A percentile compares a stretch with the other conserved stretches of the same genome.
phyloP scores from a whole-genome alignment of 169 alveolate species.

The Plasmodium fragile region DNA sequence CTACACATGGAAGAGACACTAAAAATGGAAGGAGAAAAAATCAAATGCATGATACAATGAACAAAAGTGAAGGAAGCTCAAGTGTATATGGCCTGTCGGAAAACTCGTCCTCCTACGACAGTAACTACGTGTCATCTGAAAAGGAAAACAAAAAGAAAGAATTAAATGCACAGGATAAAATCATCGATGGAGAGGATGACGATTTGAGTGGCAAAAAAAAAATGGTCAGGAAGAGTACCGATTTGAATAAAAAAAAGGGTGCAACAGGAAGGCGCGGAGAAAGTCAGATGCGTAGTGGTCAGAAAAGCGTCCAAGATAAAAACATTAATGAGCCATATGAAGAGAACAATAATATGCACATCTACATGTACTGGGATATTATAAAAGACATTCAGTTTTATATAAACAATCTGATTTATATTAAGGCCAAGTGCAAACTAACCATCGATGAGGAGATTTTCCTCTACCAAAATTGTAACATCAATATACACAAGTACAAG shows the following conservation, averaged over 20 bases:
- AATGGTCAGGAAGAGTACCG: neutral
- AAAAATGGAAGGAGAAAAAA: slow-evolving; percentile 20
- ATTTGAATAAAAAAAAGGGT: neutral
- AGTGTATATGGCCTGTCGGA: neutral
- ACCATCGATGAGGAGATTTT: slow-evolving; percentile 75
- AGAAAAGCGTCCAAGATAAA: neutral
- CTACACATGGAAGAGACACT: neutral
- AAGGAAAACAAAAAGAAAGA: slow-evolving; percentile 62
- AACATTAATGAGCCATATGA: neutral
- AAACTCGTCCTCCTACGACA: slow-evolving; percentile 27
- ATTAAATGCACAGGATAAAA: slow-evolving; percentile 65
- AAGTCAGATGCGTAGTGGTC: neutral
- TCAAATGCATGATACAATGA: slow-evolving; percentile 7
- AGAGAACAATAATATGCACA: neutral
- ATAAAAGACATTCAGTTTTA: slow-evolving; percentile 67
- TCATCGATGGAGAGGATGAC: slow-evolving; percentile 29
- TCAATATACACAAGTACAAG: slow-evolving; percentile 68
- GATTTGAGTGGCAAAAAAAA: neutral
- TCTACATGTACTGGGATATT: slow-evolving; percentile 62
- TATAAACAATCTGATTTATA: slow-evolving; percentile 62
- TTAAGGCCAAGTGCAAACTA: slow-evolving; percentile 68
- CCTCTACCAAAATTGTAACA: slow-evolving; percentile 70
- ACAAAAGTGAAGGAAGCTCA: neutral
- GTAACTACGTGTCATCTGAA: slow-evolving; percentile 69
- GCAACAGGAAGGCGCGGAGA: neutral